These are phyloP conservation scores for Huntiella bhutanensis DNA, from an alignment of 2,329 filamentous ascomycete species.

Conservation along the genomic window DNA sequence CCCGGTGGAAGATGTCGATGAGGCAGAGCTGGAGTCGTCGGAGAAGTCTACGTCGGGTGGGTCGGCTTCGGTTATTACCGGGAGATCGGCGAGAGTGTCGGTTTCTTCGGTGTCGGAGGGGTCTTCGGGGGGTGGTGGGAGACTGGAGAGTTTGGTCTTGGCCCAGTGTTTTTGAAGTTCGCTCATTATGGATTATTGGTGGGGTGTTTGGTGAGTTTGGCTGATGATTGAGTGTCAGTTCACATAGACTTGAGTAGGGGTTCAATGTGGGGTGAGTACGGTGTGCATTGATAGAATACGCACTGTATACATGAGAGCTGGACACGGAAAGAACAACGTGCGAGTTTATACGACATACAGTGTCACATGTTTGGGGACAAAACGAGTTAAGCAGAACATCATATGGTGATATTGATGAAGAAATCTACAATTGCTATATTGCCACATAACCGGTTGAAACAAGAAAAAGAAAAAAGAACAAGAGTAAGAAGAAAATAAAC, in stretches of 20 bases:
- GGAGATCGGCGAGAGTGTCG: constrained; percentile 1
- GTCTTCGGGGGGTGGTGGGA: constrained; percentile 15
- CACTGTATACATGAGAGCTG: too few species aligned
- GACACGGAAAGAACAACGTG: too few species aligned
- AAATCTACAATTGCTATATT: background rate
- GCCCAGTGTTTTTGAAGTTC: constrained; percentile 64
- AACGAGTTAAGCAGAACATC: background rate
- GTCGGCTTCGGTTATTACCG: background rate
- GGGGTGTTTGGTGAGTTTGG: background rate
- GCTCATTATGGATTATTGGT: constrained; percentile 39
- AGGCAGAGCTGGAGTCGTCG: constrained; percentile 42
- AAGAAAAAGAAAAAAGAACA: background rate
- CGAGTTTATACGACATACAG: too few species aligned
- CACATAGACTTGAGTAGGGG: constrained; percentile 2
- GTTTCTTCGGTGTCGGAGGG: background rate
- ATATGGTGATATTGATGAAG: constrained; percentile 1
- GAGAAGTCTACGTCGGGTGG: constrained; percentile 16
- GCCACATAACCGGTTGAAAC: background rate
- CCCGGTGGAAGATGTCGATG: constrained; percentile 75
- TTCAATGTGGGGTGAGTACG: constrained; percentile 10
- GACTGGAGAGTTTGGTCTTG: constrained; percentile 50
- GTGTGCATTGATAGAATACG: background rate
- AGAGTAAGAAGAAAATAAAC: background rate
- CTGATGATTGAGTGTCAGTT: background rate
- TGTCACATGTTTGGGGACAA: background rate